Evolutionary conservation across 345 rosid genomes (phyloP), one percentile per base, ranked within the genome.

Genomic region (Moringa oleifera): DNA sequence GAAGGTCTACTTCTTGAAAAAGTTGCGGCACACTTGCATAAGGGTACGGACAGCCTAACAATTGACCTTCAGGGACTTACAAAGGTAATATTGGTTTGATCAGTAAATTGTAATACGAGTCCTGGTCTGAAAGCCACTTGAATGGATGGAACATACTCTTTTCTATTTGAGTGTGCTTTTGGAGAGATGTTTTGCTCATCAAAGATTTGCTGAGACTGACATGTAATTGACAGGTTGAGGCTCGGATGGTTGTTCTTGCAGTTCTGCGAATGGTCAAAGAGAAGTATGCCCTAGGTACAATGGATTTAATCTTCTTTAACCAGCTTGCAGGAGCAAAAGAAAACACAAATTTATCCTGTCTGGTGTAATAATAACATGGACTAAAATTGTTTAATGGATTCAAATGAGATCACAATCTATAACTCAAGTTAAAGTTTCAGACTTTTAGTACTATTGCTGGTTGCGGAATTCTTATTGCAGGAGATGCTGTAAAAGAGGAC

Each of bases 201-300:
- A 65, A 56, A 47, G 20, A 61, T 49, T 68, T 36, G 67, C 31
- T 51, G 59, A 68, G 77, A 45, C 58, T n/a, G n/a, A n/a, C n/a
- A n/a, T n/a, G n/a, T n/a, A n/a, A 59, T 45, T 53, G 68, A 72
- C 82, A 94, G 97, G 87, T 88, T 70, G 97, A 94, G 76, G 88
- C 91, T 69, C 90, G 97, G 64, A 92, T 90, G 53, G 87, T 94
- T 67, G 85, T 90, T 72, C 86, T 94, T 52, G 95, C 99, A 25
- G 92, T 90, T 69, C 78, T 88, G 47, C 78, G 85, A 57, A 88
- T 88, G 97, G 86, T 90, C 71, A 90, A 88, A 80, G 97, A 94
- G 86, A 88, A 82, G 66, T 74, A 75, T 52, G 63, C 66, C 57
- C 64, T 63, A 71, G 96, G 97, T 90, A 68, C 0, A 20, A n/a